These are phyloP conservation scores for bread wheat (Triticum aestivum) DNA, from an alignment of 176 grass and related monocot genomes.

Conservation along the genomic window IWGSC_CS_RefSeq_v2.1 NC_057813.1:334133965-334134464, in stretches of 20 bases:
- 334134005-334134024: too few species aligned
- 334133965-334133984: not conserved
- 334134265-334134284: conserved; percentile 55
- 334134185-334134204: conserved; percentile 1
- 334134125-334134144: conserved; percentile 60
- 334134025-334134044: not conserved
- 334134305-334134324: conserved; percentile 67
- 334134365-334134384: not conserved
- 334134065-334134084: not conserved
- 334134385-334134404: conserved; percentile 36
- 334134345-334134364: conserved; percentile 43
- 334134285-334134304: conserved; percentile 65
- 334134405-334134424: conserved; percentile 22
- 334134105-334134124: conserved; percentile 51
- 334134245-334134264: not conserved
- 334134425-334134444: conserved; percentile 17
- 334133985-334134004: not conserved
- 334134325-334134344: conserved; percentile 71
- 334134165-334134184: not conserved
- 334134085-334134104: not conserved
- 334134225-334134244: conserved; percentile 31
- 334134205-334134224: conserved; percentile 40
- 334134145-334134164: conserved; percentile 63
- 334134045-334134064: not conserved
- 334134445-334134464: conserved; percentile 13